Evolutionary conservation across 1,284 basidiomycete species (phyloP), one percentile per base, ranked within the genome.

Genomic region (Termitomyces sp.): DNA sequence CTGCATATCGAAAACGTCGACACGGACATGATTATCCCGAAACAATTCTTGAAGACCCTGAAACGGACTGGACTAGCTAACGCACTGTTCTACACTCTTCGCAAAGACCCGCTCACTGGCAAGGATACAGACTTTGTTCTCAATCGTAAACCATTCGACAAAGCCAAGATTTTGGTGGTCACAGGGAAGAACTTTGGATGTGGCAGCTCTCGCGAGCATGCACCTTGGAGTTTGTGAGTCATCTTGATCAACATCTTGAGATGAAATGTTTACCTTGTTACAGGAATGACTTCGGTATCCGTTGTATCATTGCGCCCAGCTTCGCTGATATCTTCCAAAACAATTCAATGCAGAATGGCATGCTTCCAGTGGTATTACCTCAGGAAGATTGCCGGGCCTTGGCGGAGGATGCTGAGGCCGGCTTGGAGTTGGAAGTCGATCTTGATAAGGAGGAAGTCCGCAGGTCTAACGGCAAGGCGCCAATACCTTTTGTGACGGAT

Each of bases 1-100:
- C 71, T 97, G 71, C 84, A 90, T 70, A 90, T 94, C 58, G 86
- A 92, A 64, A 98, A 98, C 67, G 88, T 97, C 60, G 94, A 98
- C 72, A 98, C 94, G 51, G 95, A 98, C 69, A 94, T 92, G 87
- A 96, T 98, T 69, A 96, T 97, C 66, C 95, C 94, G 5, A 95
- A 95, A 68, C 91, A 94, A 68, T 98, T 96, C 78, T 75, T 98
- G 71, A 98, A 97, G 76, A 96, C 94, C 5, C 75, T 98, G 62
- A 94, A 96, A 74, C 84, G 95, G 55, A 96, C 94, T 21, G 94
- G 94, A 52, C 81, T 98, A 53, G 91, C 91, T n/a, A 77, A 88
- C 56, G 93, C 91, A 12, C 76, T 97, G 52, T 98, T 98, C 78
- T 92, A 81, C 69, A 84, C 90, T 21, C 76, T 94, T 52, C 85